A percentile compares a stretch with the other conserved stretches of the same genome.
Evolutionary conservation across 495 filamentous ascomycete species (phyloP).

Genomic region (Rusavskia elegans): DNA sequence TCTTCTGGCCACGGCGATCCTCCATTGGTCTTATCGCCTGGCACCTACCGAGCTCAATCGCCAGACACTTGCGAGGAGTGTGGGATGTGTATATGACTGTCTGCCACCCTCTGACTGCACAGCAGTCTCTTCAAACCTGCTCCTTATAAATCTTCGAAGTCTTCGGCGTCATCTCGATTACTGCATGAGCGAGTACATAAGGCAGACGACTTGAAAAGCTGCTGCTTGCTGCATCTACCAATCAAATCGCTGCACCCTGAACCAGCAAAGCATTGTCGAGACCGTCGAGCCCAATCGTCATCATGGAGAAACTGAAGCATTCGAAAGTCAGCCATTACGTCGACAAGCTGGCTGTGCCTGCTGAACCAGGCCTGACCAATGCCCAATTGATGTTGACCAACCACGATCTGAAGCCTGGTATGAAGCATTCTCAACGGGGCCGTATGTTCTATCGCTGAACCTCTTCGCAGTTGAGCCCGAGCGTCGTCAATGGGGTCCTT

Average conservation of each 20-base stretch:
- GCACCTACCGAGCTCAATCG: background rate
- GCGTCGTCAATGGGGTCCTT: constrained; percentile 71
- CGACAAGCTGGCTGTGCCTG: constrained; percentile 49
- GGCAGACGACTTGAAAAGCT: too few relatives aligned
- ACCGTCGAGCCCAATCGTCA: background rate
- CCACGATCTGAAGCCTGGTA: constrained; percentile 72
- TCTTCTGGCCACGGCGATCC: background rate
- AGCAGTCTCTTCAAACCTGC: too few relatives aligned
- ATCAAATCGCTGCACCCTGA: too few relatives aligned
- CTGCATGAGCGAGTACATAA: too few relatives aligned
- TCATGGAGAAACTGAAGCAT: constrained; percentile 22
- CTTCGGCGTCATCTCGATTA: too few relatives aligned
- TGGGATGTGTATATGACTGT: background rate
- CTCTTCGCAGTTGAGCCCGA: constrained; percentile 52
- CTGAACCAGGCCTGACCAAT: constrained; percentile 65
- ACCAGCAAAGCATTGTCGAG: too few relatives aligned
- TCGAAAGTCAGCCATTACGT: constrained; percentile 11
- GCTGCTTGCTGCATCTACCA: too few relatives aligned
- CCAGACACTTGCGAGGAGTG: background rate
- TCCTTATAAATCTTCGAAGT: too few relatives aligned
- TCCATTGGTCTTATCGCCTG: background rate
- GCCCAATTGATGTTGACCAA: constrained; percentile 86
- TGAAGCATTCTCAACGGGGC: constrained; percentile 6
- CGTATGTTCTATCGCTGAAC: background rate
- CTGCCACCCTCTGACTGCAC: background rate